Conservation (phyloP, 148 eudicot genomes). For the Nyssa sinensis region DNA sequence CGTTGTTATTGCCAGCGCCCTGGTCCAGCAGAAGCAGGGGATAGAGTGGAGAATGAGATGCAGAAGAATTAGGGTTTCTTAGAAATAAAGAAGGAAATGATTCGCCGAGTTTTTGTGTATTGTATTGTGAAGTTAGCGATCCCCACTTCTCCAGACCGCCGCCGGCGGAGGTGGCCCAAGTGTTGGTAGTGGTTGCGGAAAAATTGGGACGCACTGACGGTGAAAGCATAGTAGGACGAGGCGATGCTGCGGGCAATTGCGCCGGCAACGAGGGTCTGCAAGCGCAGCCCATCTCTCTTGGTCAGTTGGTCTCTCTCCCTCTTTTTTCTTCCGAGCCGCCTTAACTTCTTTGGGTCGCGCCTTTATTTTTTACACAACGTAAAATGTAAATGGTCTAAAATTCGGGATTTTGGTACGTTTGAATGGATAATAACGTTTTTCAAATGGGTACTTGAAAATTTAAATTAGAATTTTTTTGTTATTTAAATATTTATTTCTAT, state of each 20-base stretch:
- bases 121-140: background rate
- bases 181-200: background rate
- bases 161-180: background rate
- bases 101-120: background rate
- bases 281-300: conserved; percentile 18
- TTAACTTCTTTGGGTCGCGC: background rate
- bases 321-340: background rate
- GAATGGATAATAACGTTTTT: too few species aligned
- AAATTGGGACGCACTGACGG: background rate
- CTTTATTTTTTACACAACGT: background rate
- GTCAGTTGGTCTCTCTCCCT: too few species aligned
- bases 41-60: background rate
- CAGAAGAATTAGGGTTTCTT: background rate
- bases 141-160: background rate
- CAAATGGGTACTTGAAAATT: too few species aligned
- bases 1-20: background rate
- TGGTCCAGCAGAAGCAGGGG: background rate
- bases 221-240: background rate
- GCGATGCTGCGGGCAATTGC: conserved; percentile 6
- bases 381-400: too few species aligned
- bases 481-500: too few species aligned
- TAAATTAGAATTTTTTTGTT: too few species aligned
- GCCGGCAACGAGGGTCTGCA: conserved; percentile 16
- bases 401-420: too few species aligned
- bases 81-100: background rate